A percentile compares a stretch with the other conserved stretches of the same genome.
Conservation (phyloP, 208 protist species). For the Novymonas esmeraldas region DNA sequence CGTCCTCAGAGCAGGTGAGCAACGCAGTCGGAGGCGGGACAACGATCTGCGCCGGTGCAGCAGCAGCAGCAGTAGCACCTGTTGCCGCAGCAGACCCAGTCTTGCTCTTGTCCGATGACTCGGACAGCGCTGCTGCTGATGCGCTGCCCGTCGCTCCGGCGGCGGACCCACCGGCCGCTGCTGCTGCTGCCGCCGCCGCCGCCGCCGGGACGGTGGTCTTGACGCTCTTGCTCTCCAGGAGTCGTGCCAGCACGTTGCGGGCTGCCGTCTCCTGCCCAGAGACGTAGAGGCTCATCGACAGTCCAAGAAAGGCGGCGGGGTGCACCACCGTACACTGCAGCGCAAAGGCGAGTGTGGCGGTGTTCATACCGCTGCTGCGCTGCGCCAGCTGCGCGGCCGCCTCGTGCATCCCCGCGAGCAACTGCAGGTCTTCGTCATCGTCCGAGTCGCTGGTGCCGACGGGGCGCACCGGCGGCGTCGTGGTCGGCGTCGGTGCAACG, state of each 20-base stretch:
- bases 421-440: slow-evolving; percentile 54
- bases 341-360: slow-evolving; percentile 41
- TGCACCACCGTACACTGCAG: slow-evolving; percentile 46
- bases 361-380: slow-evolving; percentile 17
- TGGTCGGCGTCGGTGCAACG: neutral
- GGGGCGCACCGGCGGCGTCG: neutral
- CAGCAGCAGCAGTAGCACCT: neutral
- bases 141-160: slow-evolving; percentile 4
- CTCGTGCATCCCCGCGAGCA: slow-evolving; percentile 44
- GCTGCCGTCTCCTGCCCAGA: slow-evolving; percentile 82
- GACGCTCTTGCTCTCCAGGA: slow-evolving; percentile 28
- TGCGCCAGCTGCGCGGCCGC: slow-evolving; percentile 18
- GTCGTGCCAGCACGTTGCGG: slow-evolving; percentile 42
- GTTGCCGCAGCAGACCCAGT: neutral
- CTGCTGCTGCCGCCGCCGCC: neutral
- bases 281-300: slow-evolving; percentile 79
- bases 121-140: neutral
- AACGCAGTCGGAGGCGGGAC: slow-evolving; percentile 11
- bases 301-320: slow-evolving; percentile 67
- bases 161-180: neutral
- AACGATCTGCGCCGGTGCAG: neutral
- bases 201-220: slow-evolving; percentile 13
- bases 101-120: slow-evolving; percentile 3
- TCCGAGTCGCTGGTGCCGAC: slow-evolving; percentile 19
- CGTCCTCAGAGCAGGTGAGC: slow-evolving; percentile 33